A percentile compares a stretch with the other conserved stretches of the same genome.
These are phyloP conservation scores for Diaporthe sp. DNA, from an alignment of 2,329 filamentous ascomycete species.

Conservation along the genomic window DNA sequence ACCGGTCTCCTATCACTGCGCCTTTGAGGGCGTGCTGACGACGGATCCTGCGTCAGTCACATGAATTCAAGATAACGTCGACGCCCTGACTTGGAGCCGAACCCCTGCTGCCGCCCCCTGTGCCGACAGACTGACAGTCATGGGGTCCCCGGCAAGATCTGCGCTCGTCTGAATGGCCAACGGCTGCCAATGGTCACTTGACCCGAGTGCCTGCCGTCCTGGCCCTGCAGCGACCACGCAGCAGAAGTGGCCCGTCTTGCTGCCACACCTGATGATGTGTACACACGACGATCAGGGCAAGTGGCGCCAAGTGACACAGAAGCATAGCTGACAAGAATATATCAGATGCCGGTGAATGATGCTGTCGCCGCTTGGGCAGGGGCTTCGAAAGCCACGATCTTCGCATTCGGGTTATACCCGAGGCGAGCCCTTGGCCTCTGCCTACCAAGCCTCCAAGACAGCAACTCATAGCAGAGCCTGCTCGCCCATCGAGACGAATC, in stretches of 20 bases:
- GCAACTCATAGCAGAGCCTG: not conserved
- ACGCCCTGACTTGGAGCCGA: not conserved
- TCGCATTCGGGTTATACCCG: slow-evolving; percentile 7
- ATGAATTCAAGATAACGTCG: slow-evolving; percentile 30
- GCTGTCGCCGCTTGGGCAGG: not conserved
- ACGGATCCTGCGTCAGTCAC: slow-evolving; percentile 26
- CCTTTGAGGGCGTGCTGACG: slow-evolving; percentile 11
- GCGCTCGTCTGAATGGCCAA: slow-evolving; percentile 32
- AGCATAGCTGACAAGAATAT: not conserved
- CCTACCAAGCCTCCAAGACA: not conserved
- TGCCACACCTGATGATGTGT: slow-evolving; percentile 28
- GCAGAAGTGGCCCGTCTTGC: not conserved
- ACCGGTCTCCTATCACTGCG: slow-evolving; percentile 27
- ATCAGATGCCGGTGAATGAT: slow-evolving; percentile 9
- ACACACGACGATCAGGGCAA: slow-evolving; percentile 24
- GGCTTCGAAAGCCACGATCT: not conserved
- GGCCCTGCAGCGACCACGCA: not conserved
- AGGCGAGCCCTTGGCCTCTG: not conserved
- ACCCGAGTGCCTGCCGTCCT: slow-evolving; percentile 34
- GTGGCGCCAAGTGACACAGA: slow-evolving; percentile 8
- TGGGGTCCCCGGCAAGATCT: slow-evolving; percentile 32
- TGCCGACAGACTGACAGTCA: slow-evolving; percentile 28
- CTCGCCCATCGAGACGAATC: not conserved
- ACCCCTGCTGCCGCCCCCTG: slow-evolving; percentile 30
- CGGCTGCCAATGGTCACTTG: slow-evolving; percentile 35